A percentile compares a stretch with the other conserved stretches of the same genome.
Evolutionary conservation across 768 basidiomycete species (phyloP).

Genomic region (Xerocomus spinulosus): DNA sequence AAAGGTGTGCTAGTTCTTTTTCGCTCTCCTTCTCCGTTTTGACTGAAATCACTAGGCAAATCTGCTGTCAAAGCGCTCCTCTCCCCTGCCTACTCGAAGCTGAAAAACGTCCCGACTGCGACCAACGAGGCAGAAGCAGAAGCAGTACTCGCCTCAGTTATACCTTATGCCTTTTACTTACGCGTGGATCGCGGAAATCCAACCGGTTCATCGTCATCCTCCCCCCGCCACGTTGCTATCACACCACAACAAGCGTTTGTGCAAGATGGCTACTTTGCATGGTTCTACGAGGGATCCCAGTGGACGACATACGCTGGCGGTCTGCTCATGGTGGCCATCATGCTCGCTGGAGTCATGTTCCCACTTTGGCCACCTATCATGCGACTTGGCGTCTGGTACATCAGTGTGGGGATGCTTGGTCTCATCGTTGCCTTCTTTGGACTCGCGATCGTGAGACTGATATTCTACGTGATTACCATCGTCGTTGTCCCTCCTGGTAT

Average conservation of each 20-base stretch:
- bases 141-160: conserved; percentile 58
- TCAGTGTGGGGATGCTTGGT: conserved; percentile 83
- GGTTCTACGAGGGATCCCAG: conserved; percentile 95
- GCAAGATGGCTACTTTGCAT: conserved; percentile 85
- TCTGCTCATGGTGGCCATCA: conserved; percentile 83
- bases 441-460: conserved; percentile 83
- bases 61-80: conserved; percentile 88
- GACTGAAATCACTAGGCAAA: conserved; percentile 56
- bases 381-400: conserved; percentile 93
- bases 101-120: conserved; percentile 72
- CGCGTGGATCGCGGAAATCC: conserved; percentile 74
- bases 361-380: conserved; percentile 95
- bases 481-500: conserved; percentile 85
- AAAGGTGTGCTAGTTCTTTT: conserved; percentile 60
- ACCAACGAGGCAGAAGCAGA: conserved; percentile 73
- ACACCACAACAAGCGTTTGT: conserved; percentile 76
- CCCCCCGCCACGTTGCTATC: conserved; percentile 68
- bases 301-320: conserved; percentile 91
- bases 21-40: not conserved
- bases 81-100: conserved; percentile 87
- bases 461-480: conserved; percentile 92
- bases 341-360: conserved; percentile 98
- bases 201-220: conserved; percentile 48
- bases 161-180: conserved; percentile 88
- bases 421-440: conserved; percentile 88